Evolutionary conservation across 495 filamentous ascomycete genomes (phyloP).

Genomic region (Penicillium waksmanii): DNA sequence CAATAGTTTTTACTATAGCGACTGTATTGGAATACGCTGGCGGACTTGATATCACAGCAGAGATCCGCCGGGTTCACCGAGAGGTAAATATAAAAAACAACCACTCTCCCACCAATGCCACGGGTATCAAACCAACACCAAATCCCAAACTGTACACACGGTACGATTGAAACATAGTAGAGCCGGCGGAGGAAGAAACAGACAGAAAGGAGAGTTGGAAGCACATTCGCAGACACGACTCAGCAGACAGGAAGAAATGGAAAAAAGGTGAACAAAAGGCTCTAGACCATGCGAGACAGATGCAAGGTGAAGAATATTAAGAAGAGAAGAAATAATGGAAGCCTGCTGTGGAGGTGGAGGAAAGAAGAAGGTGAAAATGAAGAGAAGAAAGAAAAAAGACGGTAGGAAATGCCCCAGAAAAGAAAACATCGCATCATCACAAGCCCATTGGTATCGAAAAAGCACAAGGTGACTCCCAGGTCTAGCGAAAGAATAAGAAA

Average conservation of each 20-base stretch:
- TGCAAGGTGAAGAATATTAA: constrained; percentile 24
- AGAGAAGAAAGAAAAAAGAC: constrained; percentile 22
- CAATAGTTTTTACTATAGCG: constrained; percentile 30
- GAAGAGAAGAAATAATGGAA: constrained; percentile 19
- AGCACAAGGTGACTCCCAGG: constrained; percentile 40
- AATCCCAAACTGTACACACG: constrained; percentile 21
- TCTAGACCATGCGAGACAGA: constrained; percentile 27
- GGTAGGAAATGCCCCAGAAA: constrained; percentile 18
- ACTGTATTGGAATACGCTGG: constrained; percentile 21
- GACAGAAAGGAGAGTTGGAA: constrained; percentile 8
- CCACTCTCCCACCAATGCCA: constrained; percentile 29
- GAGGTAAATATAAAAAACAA: constrained; percentile 11
- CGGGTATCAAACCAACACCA: constrained; percentile 35
- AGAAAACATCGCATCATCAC: constrained; percentile 36
- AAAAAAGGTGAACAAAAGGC: constrained; percentile 14
- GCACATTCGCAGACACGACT: constrained; percentile 17
- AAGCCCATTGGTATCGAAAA: constrained; percentile 39
- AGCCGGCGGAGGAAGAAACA: constrained; percentile 21
- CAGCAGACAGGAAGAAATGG: constrained; percentile 7
- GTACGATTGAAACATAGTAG: constrained; percentile 19
- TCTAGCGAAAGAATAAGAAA: constrained; percentile 48
- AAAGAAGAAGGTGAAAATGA: constrained; percentile 18
- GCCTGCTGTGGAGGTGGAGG: constrained; percentile 8
- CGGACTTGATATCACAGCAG: constrained; percentile 5
- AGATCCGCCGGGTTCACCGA: constrained; percentile 11